Percentiles rank a stretch among this genome's conserved stretches.
These are phyloP conservation scores for Mucor lusitanicus DNA, from an alignment of 371 early-diverging fungal genomes.

Conservation along the genomic window DNA sequence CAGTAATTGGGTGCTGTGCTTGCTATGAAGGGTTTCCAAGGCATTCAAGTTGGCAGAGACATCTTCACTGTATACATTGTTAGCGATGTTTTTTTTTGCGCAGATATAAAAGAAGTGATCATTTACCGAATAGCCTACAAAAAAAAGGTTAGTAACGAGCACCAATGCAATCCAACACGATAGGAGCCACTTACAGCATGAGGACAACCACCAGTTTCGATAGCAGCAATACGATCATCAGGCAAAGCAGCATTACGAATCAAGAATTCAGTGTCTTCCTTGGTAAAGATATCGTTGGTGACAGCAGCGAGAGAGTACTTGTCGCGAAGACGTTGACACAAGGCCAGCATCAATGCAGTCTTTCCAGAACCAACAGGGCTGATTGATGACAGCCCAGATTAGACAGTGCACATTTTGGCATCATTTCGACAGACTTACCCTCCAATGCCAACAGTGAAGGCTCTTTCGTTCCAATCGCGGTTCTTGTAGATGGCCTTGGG, in stretches of 20 bases:
- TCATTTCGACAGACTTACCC: slow-evolving; percentile 73
- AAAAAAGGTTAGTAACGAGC: neutral
- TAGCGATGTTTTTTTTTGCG: neutral
- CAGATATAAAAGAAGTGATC: neutral
- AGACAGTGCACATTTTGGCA: neutral
- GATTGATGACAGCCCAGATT: neutral
- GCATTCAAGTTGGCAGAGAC: slow-evolving; percentile 93
- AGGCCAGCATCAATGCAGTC: slow-evolving; percentile 90
- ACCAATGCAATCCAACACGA: neutral
- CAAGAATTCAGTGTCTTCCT: slow-evolving; percentile 93
- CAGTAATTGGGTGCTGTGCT: slow-evolving; percentile 80
- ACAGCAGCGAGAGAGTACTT: slow-evolving; percentile 83
- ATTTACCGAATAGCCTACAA: slow-evolving; percentile 53
- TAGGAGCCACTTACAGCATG: slow-evolving; percentile 72
- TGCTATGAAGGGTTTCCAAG: slow-evolving; percentile 82
- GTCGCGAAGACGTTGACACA: slow-evolving; percentile 82
- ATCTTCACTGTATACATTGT: slow-evolving; percentile 71
- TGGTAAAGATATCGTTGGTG: slow-evolving; percentile 87
- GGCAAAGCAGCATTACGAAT: slow-evolving; percentile 85
- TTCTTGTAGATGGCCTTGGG: slow-evolving; percentile 67
- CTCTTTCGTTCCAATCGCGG: slow-evolving; percentile 89
- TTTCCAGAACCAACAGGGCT: slow-evolving; percentile 95
- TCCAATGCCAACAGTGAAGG: slow-evolving; percentile 94
- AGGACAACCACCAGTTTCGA: slow-evolving; percentile 95
- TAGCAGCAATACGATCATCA: slow-evolving; percentile 83